Evolutionary conservation across 805 yeast species (phyloP).

Genomic region (Kuraishia piskuri): DNA sequence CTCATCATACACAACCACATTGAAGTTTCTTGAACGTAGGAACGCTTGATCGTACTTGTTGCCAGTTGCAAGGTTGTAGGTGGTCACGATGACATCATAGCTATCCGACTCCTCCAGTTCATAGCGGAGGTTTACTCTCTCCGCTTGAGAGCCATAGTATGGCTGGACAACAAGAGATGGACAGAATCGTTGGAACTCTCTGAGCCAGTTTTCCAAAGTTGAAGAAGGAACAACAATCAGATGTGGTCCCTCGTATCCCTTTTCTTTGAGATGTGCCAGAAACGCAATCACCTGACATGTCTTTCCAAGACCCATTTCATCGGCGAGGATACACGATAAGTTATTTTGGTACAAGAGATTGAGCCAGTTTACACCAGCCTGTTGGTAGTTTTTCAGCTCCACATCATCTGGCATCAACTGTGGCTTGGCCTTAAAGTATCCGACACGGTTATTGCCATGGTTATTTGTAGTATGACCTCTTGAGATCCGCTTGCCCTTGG

Average conservation of each 20-base stretch:
- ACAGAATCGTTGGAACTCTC: constrained; percentile 87
- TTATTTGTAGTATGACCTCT: not conserved
- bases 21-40: constrained; percentile 64
- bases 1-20: constrained; percentile 91
- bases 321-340: constrained; percentile 90
- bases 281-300: constrained; percentile 95
- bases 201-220: constrained; percentile 93
- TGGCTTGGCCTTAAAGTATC: constrained; percentile 68
- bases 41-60: constrained; percentile 75
- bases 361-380: constrained; percentile 96
- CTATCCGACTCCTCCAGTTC: constrained; percentile 45
- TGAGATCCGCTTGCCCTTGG: constrained; percentile 4
- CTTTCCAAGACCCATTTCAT: constrained; percentile 98
- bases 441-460: constrained; percentile 9
- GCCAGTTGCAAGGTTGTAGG: constrained; percentile 88
- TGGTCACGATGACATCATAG: constrained; percentile 88
- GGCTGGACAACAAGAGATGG: constrained; percentile 81
- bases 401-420: constrained; percentile 50
- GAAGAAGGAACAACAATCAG: constrained; percentile 93
- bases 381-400: constrained; percentile 80
- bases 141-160: constrained; percentile 82
- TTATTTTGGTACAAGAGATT: constrained; percentile 66
- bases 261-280: constrained; percentile 72
- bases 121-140: constrained; percentile 77
- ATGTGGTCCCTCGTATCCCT: constrained; percentile 64